Percentiles rank a stretch among this genome's conserved stretches.
Conservation (phyloP, 176 grass and related monocot species). For the Carex pumila region DNA sequence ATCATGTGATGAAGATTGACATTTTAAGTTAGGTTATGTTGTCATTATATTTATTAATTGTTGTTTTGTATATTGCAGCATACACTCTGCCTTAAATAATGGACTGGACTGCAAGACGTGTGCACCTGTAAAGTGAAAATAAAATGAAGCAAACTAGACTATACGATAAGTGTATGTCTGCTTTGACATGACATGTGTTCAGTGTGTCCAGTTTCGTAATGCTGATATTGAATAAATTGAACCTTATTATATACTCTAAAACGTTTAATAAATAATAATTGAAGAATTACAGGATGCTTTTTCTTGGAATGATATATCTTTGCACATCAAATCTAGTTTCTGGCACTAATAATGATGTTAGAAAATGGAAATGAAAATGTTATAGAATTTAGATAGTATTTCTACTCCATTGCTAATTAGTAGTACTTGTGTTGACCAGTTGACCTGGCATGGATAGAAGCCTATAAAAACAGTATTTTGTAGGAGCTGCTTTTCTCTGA, state of each 20-base stretch:
- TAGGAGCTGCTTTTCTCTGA: not conserved
- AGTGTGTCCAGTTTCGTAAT: not conserved
- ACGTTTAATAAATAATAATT: not conserved
- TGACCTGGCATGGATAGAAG: not conserved
- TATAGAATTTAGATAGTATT: not conserved
- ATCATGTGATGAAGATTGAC: not conserved
- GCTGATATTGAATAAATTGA: not conserved
- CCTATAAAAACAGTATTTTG: not conserved
- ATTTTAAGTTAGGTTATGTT: not conserved
- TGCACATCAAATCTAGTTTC: not conserved
- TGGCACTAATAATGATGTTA: not conserved
- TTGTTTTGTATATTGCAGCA: constrained; percentile 22
- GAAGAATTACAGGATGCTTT: not conserved
- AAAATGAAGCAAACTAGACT: not conserved
- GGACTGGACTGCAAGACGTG: not conserved
- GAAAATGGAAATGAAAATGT: not conserved
- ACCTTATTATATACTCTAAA: not conserved
- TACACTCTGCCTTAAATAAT: constrained; percentile 55
- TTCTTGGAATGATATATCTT: not conserved
- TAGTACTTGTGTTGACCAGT: not conserved
- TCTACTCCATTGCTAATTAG: not conserved
- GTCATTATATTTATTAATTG: not conserved
- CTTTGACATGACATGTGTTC: not conserved
- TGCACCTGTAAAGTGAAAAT: not conserved
- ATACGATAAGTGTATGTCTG: not conserved